A percentile compares a stretch with the other conserved stretches of the same genome.
Evolutionary conservation across 2,329 filamentous ascomycete species (phyloP).

Genomic region (Diaporthe longicolla): DNA sequence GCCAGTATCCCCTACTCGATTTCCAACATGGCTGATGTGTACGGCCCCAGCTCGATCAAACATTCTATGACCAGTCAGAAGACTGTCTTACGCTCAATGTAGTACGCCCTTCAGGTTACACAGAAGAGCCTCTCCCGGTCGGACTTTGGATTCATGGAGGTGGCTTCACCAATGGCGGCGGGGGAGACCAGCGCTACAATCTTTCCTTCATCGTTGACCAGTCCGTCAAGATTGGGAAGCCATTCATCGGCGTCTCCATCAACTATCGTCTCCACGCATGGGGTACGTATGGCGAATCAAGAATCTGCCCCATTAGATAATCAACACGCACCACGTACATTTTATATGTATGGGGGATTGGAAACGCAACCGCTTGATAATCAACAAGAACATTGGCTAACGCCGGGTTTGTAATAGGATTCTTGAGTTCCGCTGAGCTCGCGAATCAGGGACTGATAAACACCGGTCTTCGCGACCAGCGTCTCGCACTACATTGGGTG

Average conservation of each 20-base stretch:
- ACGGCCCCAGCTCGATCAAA: constrained; percentile 30
- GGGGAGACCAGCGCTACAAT: constrained; percentile 66
- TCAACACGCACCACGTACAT: too few species aligned
- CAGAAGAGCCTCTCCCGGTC: constrained; percentile 47
- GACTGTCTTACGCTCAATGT: constrained; percentile 76
- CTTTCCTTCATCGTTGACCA: constrained; percentile 67
- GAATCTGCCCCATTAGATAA: too few species aligned
- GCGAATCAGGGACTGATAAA: constrained; percentile 50
- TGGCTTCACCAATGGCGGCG: constrained; percentile 49
- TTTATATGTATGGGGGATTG: too few species aligned
- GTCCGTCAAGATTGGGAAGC: constrained; percentile 46
- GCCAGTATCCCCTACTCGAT: not conserved
- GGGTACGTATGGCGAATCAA: constrained; percentile 46
- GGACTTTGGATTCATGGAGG: constrained; percentile 61
- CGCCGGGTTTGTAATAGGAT: not conserved
- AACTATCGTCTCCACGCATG: constrained; percentile 62
- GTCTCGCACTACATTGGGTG: constrained; percentile 61
- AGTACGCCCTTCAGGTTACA: constrained; percentile 65
- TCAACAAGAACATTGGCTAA: too few species aligned
- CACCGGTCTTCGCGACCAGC: constrained; percentile 62
- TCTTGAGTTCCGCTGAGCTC: constrained; percentile 19
- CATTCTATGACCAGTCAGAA: constrained; percentile 55
- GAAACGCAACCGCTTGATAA: too few species aligned
- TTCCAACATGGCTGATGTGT: not conserved
- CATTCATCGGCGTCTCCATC: constrained; percentile 61